Conservation (phyloP, 352 stramenopile genomes). For the Globisporangium canariense region DNA sequence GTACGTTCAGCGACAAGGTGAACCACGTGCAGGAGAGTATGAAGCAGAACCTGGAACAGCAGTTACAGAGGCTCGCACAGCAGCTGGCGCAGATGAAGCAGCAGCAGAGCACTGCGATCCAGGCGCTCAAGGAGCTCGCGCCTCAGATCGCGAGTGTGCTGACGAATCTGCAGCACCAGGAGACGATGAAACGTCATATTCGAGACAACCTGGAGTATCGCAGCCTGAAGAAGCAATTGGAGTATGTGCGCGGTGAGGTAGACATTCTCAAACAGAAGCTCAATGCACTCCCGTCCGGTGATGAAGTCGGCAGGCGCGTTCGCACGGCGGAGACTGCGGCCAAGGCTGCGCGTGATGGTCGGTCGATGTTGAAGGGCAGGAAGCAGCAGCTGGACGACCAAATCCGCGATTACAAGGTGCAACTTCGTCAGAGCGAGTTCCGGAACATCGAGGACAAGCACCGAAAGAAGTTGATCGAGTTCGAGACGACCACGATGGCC, state of each 20-base stretch:
- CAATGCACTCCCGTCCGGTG: slow-evolving; percentile 37
- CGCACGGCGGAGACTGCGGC: slow-evolving; percentile 27
- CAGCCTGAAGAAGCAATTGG: slow-evolving; percentile 43
- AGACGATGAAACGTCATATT: slow-evolving; percentile 68
- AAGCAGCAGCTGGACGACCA: slow-evolving; percentile 51
- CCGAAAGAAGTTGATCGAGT: slow-evolving; percentile 93
- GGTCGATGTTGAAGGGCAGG: slow-evolving; percentile 41
- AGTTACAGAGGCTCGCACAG: slow-evolving; percentile 39
- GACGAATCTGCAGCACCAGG: slow-evolving; percentile 40
- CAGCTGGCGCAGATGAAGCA: slow-evolving; percentile 43
- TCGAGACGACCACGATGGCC: slow-evolving; percentile 95
- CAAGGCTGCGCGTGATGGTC: slow-evolving; percentile 28
- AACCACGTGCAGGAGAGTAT: slow-evolving; percentile 34
- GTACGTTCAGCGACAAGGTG: slow-evolving; percentile 40
- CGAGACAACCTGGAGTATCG: slow-evolving; percentile 78
- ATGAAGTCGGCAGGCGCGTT: slow-evolving; percentile 51
- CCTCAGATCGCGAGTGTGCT: slow-evolving; percentile 44
- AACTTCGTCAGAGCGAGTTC: slow-evolving; percentile 72
- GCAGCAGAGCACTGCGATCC: slow-evolving; percentile 30
- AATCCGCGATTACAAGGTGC: slow-evolving; percentile 59
- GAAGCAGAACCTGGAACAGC: slow-evolving; percentile 36
- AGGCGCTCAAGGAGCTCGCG: slow-evolving; percentile 40
- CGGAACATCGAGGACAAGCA: slow-evolving; percentile 94
- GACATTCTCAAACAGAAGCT: slow-evolving; percentile 44
- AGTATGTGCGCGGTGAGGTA: slow-evolving; percentile 33